These are phyloP conservation scores for Hypomontagnella submonticulosa DNA, from an alignment of 495 filamentous ascomycete species.

Conservation along the genomic window DNA sequence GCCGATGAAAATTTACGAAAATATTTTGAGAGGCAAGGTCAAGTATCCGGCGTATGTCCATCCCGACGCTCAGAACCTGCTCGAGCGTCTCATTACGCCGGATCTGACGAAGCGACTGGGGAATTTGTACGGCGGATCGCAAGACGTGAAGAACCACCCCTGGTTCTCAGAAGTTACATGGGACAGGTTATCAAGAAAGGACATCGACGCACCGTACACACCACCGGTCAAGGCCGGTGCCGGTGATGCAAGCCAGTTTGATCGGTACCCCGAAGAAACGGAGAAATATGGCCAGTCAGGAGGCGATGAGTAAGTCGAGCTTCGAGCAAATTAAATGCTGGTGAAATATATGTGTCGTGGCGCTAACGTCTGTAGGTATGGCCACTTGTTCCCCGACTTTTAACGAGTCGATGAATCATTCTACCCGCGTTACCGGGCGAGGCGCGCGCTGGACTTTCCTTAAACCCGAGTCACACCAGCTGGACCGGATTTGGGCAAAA, in stretches of 20 bases:
- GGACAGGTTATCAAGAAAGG: conserved; percentile 91
- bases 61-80: conserved; percentile 90
- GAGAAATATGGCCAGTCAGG: conserved; percentile 85
- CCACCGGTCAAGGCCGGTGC: conserved; percentile 94
- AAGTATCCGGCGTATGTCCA: conserved; percentile 97
- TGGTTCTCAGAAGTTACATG: conserved; percentile 99
- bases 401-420: conserved; percentile 48
- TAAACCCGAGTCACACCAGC: conserved; percentile 9
- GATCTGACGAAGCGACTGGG: conserved; percentile 95
- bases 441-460: conserved; percentile 9
- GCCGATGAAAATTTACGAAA: conserved; percentile 99
- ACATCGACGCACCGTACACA: conserved; percentile 98
- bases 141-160: conserved; percentile 92
- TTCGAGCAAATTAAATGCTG: conserved; percentile 46
- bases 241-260: conserved; percentile 96
- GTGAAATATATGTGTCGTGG: conserved; percentile 7
- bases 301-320: conserved; percentile 79
- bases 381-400: conserved; percentile 79
- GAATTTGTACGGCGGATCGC: conserved; percentile 90
- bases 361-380: conserved; percentile 63
- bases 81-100: conserved; percentile 90
- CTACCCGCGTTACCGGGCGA: conserved; percentile 12
- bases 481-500: conserved; percentile 15
- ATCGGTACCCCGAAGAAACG: conserved; percentile 96
- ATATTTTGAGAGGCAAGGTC: conserved; percentile 90